Percentiles rank a stretch among this genome's conserved stretches.
phyloP scores from a whole-genome alignment of 106 monocot genomes.

The Amphibolis antarctica region DNA sequence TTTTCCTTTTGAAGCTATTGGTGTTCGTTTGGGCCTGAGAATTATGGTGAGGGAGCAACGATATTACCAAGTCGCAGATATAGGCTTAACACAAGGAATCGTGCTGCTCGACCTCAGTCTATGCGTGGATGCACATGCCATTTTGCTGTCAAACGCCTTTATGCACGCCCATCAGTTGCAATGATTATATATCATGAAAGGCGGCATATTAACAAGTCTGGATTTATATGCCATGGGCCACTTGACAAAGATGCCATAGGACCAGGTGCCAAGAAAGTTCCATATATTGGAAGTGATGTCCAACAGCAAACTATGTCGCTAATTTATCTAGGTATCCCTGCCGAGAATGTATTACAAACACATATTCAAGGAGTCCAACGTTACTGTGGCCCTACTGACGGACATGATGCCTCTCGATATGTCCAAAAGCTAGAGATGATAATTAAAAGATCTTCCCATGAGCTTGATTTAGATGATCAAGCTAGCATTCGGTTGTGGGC shows the following conservation, averaged over 20 bases:
- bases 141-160: conserved; percentile 77
- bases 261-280: conserved; percentile 73
- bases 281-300: conserved; percentile 75
- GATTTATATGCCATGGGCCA: conserved; percentile 86
- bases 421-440: conserved; percentile 95
- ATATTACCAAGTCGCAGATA: conserved; percentile 79
- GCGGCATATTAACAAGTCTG: conserved; percentile 83
- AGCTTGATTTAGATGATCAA: conserved; percentile 87
- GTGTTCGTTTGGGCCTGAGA: conserved; percentile 98
- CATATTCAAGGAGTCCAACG: conserved; percentile 91
- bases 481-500: conserved; percentile 92
- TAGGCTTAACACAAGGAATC: conserved; percentile 88
- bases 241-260: conserved; percentile 93
- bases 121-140: conserved; percentile 97
- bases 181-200: conserved; percentile 87
- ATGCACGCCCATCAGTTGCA: conserved; percentile 70
- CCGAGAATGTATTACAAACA: conserved; percentile 83
- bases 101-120: conserved; percentile 90
- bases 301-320: conserved; percentile 94
- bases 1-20: conserved; percentile 51
- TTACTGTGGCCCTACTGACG: conserved; percentile 61
- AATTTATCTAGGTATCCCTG: conserved; percentile 88
- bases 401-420: conserved; percentile 74
- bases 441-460: conserved; percentile 91
- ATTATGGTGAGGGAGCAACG: conserved; percentile 84